Base-by-base conservation (phyloP, 768 basidiomycete genomes). In the Lanmaoa pseudosensibilis region DNA sequence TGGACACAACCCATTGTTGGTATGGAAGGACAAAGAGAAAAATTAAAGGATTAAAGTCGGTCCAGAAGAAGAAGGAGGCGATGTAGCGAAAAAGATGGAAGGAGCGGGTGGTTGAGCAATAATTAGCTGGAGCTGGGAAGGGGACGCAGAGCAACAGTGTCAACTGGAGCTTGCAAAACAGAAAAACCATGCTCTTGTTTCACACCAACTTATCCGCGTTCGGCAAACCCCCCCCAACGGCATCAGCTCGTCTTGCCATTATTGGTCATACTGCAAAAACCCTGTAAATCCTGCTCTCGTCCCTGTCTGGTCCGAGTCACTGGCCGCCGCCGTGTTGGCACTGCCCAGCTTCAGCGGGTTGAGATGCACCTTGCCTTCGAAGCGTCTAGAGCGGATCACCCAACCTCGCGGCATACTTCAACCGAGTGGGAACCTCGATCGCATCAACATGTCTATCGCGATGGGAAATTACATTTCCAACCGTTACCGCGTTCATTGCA, bases 1-100 rank as follows among this genome's bases (percentile, higher is more conserved):
- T 87, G 85, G 10, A 84, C 84, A 63, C 88, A 90, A 75, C 88
- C 88, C 88, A 90, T 90, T n/a, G 64, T 30, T 30, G 5, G 27
- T 30, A 30, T 7, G 27, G 8, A 30, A 30, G 27, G 27, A 8
- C 6, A 8, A 30, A 30, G 27, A 30, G 27, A 30, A 57, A 47
- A 62, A 13, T 15, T 7, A 53, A n/a, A 38, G 12, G n/a, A 18
- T 15, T 3, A 1, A 46, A 58, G 51, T 50, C 7, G 43, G 45
- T 54, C 52, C 48, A 39, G 46, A 59, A 53, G 39, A 30, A 21
- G 47, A 46, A 50, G 19, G 46, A 18, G 49, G 44, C 21, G 55
- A 58, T n/a, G n/a, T n/a, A n/a, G 58, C 47, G 59, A 46, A 58
- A 46, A 56, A 50, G 57, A 55, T 38, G 59, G 52, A 62, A 70